Evolutionary conservation across 2,329 filamentous ascomycete genomes (phyloP), one percentile per base, ranked within the genome.

Genomic region (Talaromyces sp.): DNA sequence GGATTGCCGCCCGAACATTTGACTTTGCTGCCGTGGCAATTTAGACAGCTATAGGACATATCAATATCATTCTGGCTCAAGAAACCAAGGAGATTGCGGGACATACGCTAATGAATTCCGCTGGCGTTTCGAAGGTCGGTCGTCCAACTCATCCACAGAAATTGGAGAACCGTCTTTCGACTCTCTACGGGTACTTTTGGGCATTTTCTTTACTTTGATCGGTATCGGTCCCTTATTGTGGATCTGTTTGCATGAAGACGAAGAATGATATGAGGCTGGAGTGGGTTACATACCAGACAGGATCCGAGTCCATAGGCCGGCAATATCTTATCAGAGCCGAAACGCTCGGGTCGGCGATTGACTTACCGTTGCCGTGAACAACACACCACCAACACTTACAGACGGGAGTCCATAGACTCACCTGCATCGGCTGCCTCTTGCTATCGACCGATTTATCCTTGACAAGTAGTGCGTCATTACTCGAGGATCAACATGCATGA

Each of bases 101-200:
- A 63, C 64, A 41, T 57, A 67, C 66, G 66, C 66, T 52, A 66
- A 61, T 41, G 66, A 50, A 31, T 64, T 67, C 60, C 66, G 64
- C 39, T 59, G 63, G 8, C 64, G 57, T 58, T 67, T 67, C 27
- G 60, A 37, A n/a, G 60, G 64, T 41, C 60, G 61, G 49, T 67
- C 66, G 10, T 62, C 58, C 41, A 50, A 19, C 14, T 65, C 58
- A 24, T 57, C 58, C 33, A 37, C 33, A 24, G 39, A 45, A 41
- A 57, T 35, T 39, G 60, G 60, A 13, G 60, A 62, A 33, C 10
- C 27, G 3, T 62, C 60, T 22, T 62, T 50, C 16, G 49, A 22
- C n/a, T 10, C 13, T 10, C 47, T 47, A 19, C 47, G 14, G 5
- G 39, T 13, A 13, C 27, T 43, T 31, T 62, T 62, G 3, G 60